A percentile compares a stretch with the other conserved stretches of the same genome.
Conservation (phyloP, 768 basidiomycete genomes). For the Tubosaeta brunneosetosa region DNA sequence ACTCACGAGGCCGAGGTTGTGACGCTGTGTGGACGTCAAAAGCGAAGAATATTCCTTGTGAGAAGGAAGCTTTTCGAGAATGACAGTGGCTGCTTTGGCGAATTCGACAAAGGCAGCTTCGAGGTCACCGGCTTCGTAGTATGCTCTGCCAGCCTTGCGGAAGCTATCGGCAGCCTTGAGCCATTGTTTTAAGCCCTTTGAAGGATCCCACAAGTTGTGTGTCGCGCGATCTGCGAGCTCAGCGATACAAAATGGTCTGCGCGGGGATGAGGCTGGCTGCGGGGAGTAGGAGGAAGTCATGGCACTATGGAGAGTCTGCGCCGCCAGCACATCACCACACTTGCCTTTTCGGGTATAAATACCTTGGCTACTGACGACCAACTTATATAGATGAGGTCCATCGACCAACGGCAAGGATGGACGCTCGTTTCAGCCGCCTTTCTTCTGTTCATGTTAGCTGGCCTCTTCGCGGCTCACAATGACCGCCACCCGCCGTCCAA, state of each 20-base stretch:
- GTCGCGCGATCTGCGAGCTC: conserved; percentile 63
- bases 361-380: conserved; percentile 1
- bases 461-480: conserved; percentile 40
- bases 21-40: conserved; percentile 53
- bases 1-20: conserved; percentile 69
- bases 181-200: conserved; percentile 59
- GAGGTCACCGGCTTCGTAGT: conserved; percentile 48
- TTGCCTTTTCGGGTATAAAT: conserved; percentile 19
- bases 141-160: conserved; percentile 49
- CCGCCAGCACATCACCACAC: conserved; percentile 13
- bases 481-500: conserved; percentile 2
- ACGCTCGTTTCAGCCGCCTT: conserved; percentile 40
- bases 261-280: conserved; percentile 13
- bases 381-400: conserved; percentile 13
- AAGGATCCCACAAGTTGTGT: conserved; percentile 51
- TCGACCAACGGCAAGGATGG: conserved; percentile 29
- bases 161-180: conserved; percentile 61
- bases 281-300: conserved; percentile 23
- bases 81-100: conserved; percentile 71
- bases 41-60: conserved; percentile 61
- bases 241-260: conserved; percentile 56
- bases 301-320: conserved; percentile 13
- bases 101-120: conserved; percentile 70
- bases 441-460: conserved; percentile 47
- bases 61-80: conserved; percentile 71